These are phyloP conservation scores for Hypoxylon sp. DNA, from an alignment of 2,329 filamentous ascomycete genomes.

Conservation along the genomic window DNA sequence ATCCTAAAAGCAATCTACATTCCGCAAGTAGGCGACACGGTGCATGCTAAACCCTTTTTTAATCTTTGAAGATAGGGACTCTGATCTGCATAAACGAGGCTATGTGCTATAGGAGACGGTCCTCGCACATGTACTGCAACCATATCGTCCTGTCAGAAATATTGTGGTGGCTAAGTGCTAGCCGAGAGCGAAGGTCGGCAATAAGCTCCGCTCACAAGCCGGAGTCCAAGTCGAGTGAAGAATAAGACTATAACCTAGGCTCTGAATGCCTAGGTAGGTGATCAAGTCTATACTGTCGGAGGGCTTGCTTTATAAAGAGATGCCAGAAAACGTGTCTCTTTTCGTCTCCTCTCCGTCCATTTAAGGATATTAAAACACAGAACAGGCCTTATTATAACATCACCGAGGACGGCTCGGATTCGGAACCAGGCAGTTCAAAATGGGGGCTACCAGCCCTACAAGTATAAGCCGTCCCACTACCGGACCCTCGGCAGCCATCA, in stretches of 20 bases:
- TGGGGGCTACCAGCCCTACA: conserved; percentile 35
- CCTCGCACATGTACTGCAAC: conserved; percentile 31
- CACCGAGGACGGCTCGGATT: conserved; percentile 19
- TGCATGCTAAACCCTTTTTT: conserved; percentile 19
- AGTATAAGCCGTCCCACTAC: conserved; percentile 29
- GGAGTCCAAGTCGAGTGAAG: conserved; percentile 7
- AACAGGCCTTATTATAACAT: conserved; percentile 4
- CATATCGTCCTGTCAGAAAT: conserved; percentile 13
- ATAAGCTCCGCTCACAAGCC: conserved; percentile 26
- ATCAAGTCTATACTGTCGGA: not conserved
- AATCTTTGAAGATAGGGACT: conserved; percentile 18
- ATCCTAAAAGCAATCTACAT: conserved; percentile 7
- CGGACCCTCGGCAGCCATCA: conserved; percentile 36
- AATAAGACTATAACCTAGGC: conserved; percentile 19
- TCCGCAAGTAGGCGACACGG: conserved; percentile 11
- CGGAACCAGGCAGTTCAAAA: conserved; percentile 19
- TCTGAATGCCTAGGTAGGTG: no score
- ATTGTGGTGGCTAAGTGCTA: conserved; percentile 26
- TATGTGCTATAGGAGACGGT: conserved; percentile 14
- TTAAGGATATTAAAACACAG: conserved; percentile 5
- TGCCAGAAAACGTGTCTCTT: no score
- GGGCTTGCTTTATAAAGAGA: not conserved
- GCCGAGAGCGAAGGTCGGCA: conserved; percentile 30
- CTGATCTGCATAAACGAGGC: conserved; percentile 32
- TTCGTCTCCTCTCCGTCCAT: not conserved